Conservation (phyloP, 1,284 basidiomycete species). For the Heterobasidion occidentale region DNA sequence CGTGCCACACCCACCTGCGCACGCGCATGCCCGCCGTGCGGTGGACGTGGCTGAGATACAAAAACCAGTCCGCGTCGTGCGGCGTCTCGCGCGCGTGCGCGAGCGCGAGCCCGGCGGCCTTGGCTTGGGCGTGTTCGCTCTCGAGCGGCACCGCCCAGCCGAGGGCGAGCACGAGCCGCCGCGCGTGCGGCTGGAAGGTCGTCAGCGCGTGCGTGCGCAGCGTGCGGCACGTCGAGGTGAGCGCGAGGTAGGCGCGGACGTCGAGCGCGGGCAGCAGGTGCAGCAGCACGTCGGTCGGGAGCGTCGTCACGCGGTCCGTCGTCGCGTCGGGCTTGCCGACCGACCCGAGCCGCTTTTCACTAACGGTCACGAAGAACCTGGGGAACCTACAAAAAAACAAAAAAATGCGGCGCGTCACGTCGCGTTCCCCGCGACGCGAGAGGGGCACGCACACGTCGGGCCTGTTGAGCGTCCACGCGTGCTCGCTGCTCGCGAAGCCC, state of each 20-base stretch:
- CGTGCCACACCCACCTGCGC: neutral
- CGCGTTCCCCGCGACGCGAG: too few relatives aligned
- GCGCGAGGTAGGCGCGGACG: neutral
- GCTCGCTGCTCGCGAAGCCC: neutral
- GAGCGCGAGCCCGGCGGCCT: neutral
- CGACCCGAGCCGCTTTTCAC: neutral
- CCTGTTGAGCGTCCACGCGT: neutral
- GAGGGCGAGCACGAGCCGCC: neutral
- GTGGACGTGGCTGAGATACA: neutral
- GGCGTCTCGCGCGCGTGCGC: neutral
- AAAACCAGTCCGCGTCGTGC: neutral
- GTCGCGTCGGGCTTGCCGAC: neutral
- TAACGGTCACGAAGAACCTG: neutral
- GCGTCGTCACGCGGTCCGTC: neutral
- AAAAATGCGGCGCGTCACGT: too few relatives aligned
- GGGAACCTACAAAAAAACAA: neutral
- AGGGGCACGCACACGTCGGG: neutral
- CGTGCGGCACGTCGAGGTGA: neutral
- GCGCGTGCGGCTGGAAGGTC: neutral
- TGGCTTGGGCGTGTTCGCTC: neutral
- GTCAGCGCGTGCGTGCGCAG: neutral
- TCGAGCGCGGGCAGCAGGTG: neutral
- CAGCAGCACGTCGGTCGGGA: neutral
- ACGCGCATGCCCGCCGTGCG: neutral
- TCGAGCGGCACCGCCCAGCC: neutral